Evolutionary conservation across 305 asterid genomes (phyloP).

Genomic region (Fraxinus xanthoxyloides): DNA sequence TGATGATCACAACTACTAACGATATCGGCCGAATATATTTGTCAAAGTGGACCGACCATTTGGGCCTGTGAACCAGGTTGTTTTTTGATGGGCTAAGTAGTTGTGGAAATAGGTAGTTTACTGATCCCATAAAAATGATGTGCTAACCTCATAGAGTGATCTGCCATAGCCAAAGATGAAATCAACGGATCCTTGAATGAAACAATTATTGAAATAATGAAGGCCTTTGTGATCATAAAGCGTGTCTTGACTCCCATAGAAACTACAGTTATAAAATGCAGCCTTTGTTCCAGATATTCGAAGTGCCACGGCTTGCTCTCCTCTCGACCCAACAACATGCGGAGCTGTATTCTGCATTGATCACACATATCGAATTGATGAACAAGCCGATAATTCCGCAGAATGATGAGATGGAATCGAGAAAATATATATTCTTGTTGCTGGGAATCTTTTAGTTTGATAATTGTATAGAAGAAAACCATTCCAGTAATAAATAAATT

Average conservation of each 20-base stretch:
- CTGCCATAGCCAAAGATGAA: constrained; percentile 65
- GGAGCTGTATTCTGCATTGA: constrained; percentile 52
- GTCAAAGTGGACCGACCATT: not conserved
- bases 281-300: constrained; percentile 61
- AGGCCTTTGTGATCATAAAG: constrained; percentile 65
- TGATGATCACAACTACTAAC: not conserved
- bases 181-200: constrained; percentile 68
- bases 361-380: not conserved
- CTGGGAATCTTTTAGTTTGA: not conserved
- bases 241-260: constrained; percentile 66
- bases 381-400: not conserved
- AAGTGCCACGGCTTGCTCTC: constrained; percentile 62
- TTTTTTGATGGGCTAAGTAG: not conserved
- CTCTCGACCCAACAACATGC: constrained; percentile 50
- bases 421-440: not conserved
- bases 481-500: not conserved
- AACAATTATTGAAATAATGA: constrained; percentile 58
- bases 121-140: not conserved
- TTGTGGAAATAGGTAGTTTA: no score
- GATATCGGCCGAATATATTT: not conserved
- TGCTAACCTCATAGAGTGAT: constrained; percentile 54
- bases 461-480: not conserved
- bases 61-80: not conserved
- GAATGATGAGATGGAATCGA: not conserved
- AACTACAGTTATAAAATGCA: constrained; percentile 57